Percentiles rank a stretch among this genome's conserved stretches.
phyloP scores from a whole-genome alignment of 768 basidiomycete genomes.

The Amanita muscaria region DNA sequence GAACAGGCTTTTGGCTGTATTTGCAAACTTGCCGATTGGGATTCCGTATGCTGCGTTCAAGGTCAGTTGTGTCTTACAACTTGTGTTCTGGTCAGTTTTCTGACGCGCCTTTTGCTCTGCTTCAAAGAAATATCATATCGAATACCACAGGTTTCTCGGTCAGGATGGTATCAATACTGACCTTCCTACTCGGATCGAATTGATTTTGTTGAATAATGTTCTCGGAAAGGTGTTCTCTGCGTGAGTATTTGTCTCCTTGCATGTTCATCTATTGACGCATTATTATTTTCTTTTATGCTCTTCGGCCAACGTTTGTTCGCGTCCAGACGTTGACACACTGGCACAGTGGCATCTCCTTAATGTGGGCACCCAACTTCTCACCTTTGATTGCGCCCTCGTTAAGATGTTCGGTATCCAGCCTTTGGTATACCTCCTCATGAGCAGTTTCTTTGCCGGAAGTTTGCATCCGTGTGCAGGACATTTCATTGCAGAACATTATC shows the following conservation, averaged over 20 bases:
- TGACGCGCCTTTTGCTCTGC: not conserved
- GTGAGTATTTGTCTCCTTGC: constrained; percentile 33
- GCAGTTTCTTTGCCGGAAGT: constrained; percentile 94
- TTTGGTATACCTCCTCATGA: constrained; percentile 74
- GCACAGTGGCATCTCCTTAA: no score
- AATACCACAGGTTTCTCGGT: constrained; percentile 93
- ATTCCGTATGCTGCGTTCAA: constrained; percentile 97
- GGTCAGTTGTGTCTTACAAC: constrained; percentile 39
- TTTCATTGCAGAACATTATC: constrained; percentile 96
- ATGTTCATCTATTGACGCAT: constrained; percentile 29
- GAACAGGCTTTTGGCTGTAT: constrained; percentile 84
- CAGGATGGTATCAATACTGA: constrained; percentile 97
- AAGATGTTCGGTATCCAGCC: constrained; percentile 33
- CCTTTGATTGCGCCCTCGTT: constrained; percentile 62
- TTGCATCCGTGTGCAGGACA: constrained; percentile 94
- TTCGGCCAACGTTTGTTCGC: constrained; percentile 90
- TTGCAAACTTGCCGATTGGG: constrained; percentile 90
- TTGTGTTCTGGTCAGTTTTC: not conserved
- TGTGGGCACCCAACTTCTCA: no score
- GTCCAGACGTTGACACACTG: constrained; percentile 68
- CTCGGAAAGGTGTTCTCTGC: constrained; percentile 98
- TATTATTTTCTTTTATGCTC: constrained; percentile 95
- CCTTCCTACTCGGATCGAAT: constrained; percentile 79
- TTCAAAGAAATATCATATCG: constrained; percentile 78
- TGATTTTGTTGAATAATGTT: constrained; percentile 85